A percentile compares a stretch with the other conserved stretches of the same genome.
Conservation (phyloP, 306 rosid genomes). For the Malus sylvestris region DNA sequence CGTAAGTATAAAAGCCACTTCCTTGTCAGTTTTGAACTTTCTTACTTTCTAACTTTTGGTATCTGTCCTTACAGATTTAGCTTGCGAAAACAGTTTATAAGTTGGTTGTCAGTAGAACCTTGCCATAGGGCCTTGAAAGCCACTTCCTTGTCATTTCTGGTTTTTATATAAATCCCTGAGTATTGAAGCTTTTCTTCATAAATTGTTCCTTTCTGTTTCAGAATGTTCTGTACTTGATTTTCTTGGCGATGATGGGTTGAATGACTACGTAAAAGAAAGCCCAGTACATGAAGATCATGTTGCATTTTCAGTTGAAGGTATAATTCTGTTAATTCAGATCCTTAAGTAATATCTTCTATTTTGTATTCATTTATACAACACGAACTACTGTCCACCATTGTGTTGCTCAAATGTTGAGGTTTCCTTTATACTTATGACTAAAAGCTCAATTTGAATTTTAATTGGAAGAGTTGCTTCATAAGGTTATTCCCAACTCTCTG, state of each 20-base stretch:
- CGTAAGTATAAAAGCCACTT: conserved; percentile 33
- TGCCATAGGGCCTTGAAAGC: not conserved
- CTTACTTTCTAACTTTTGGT: not conserved
- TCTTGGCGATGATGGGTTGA: conserved; percentile 56
- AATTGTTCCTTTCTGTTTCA: conserved; percentile 25
- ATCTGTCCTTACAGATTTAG: not conserved
- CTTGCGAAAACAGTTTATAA: conserved; percentile 15
- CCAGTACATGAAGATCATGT: conserved; percentile 73
- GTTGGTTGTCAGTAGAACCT: conserved; percentile 6
- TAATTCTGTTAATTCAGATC: not conserved
- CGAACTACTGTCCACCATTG: not conserved
- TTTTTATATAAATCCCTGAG: not conserved
- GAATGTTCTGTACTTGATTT: conserved; percentile 71
- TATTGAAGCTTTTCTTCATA: not conserved
- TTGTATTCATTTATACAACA: not conserved
- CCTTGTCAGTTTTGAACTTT: not conserved
- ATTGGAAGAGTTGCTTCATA: not conserved
- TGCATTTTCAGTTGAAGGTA: conserved; percentile 90
- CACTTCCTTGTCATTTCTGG: not conserved
- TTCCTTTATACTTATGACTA: not conserved
- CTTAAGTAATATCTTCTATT: not conserved
- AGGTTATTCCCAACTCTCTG: not conserved
- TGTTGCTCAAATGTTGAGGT: not conserved
- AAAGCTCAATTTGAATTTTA: not conserved
- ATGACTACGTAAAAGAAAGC: conserved; percentile 28